phyloP scores from a whole-genome alignment of 169 alveolate genomes.

The Perkinsus olseni region DNA sequence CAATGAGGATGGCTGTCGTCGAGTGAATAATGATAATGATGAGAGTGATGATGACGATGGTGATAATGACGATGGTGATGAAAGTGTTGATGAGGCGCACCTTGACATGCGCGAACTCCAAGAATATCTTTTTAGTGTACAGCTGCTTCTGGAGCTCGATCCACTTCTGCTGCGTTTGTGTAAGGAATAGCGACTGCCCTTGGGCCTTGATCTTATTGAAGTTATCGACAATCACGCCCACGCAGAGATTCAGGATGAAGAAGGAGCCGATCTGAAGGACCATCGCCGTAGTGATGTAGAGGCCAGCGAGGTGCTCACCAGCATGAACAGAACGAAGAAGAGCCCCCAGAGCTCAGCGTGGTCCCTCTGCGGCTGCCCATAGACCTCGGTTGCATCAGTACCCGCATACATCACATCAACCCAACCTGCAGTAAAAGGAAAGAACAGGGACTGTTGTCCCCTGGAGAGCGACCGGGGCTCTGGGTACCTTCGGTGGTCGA shows the following conservation, averaged over 20 bases:
- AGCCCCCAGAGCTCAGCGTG: slow-evolving; percentile 10
- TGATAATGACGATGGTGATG: too few species aligned
- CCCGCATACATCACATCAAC: slow-evolving; percentile 44
- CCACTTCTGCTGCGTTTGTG: slow-evolving; percentile 16
- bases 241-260: slow-evolving; percentile 33
- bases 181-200: background rate
- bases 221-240: slow-evolving; percentile 40
- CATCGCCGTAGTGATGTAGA: background rate
- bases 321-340: slow-evolving; percentile 37
- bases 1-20: too few species aligned
- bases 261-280: slow-evolving; percentile 17
- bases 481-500: slow-evolving; percentile 44
- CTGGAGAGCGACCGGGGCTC: background rate
- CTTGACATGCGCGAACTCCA: background rate
- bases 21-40: too few species aligned
- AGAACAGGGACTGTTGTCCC: background rate
- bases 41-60: too few species aligned
- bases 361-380: slow-evolving; percentile 7
- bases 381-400: slow-evolving; percentile 29
- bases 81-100: background rate
- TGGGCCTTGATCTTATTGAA: slow-evolving; percentile 25
- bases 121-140: background rate
- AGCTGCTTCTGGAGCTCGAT: slow-evolving; percentile 3
- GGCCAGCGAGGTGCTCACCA: background rate
- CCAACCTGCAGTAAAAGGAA: slow-evolving; percentile 29